These are phyloP conservation scores for Eimeria sp. DNA, from an alignment of 169 alveolate species.

Conservation along the genomic window DNA sequence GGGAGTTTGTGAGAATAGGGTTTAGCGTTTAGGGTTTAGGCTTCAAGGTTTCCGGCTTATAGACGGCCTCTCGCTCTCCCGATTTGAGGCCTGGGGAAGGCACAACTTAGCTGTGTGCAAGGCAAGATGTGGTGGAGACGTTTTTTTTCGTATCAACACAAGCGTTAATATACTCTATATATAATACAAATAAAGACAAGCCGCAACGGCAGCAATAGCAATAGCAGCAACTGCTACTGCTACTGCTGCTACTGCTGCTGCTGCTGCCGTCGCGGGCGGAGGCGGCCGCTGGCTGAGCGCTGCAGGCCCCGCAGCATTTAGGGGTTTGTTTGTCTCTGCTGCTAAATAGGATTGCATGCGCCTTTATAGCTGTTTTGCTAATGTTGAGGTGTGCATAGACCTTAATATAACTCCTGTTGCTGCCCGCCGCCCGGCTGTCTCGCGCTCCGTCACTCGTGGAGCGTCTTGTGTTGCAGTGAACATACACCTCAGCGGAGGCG, in stretches of 20 bases:
- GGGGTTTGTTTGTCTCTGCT: background rate
- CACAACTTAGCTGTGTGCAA: background rate
- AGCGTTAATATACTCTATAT: background rate
- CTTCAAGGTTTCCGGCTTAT: background rate
- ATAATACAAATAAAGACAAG: too few species aligned
- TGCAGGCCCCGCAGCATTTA: constrained; percentile 7
- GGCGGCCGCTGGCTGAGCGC: constrained; percentile 23
- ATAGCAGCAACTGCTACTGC: background rate
- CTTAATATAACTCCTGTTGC: background rate
- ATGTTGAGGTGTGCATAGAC: background rate
- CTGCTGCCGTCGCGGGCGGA: too few species aligned
- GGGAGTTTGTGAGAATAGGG: background rate
- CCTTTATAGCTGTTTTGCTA: background rate
- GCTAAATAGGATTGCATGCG: background rate
- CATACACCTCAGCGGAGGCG: background rate
- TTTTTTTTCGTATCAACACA: too few species aligned
- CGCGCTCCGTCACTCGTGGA: background rate
- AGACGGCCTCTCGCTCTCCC: background rate
- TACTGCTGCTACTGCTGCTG: background rate
- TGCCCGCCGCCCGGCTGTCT: background rate
- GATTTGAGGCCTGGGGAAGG: background rate
- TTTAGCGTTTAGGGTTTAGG: background rate
- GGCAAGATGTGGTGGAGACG: background rate
- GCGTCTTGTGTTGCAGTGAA: background rate
- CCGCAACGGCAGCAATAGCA: background rate